These are phyloP conservation scores for Eragrostis tef DNA, from an alignment of 202 grass and related monocot species.

Conservation along the genomic window DNA sequence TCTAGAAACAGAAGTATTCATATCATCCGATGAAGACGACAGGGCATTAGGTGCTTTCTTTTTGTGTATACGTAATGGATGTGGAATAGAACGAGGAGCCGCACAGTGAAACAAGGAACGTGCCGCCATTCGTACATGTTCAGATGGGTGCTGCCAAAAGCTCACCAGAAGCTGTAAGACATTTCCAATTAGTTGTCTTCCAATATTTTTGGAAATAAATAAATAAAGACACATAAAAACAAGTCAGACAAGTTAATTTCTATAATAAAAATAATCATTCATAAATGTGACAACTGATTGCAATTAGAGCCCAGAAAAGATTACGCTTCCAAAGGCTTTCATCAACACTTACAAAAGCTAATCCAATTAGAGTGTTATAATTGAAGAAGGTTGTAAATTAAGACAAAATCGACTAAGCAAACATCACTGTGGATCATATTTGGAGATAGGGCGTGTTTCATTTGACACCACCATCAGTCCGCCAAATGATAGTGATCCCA, in stretches of 20 bases:
- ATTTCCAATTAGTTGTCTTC: conserved; percentile 15
- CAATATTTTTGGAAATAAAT: conserved; percentile 15
- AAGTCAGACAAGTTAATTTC: conserved; percentile 7
- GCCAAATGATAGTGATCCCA: not conserved
- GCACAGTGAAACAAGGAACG: conserved; percentile 96
- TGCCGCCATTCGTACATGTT: conserved; percentile 97
- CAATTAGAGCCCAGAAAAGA: not conserved
- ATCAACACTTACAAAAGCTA: not conserved
- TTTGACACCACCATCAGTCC: no score
- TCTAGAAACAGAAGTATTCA: conserved; percentile 44
- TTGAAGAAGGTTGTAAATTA: not conserved
- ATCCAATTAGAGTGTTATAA: not conserved
- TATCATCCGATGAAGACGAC: conserved; percentile 48
- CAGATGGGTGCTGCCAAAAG: conserved; percentile 94
- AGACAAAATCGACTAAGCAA: conserved; percentile 11
- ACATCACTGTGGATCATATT: conserved; percentile 3
- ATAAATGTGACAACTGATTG: conserved; percentile 7
- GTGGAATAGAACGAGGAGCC: conserved; percentile 82
- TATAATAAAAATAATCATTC: not conserved
- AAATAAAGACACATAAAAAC: conserved; percentile 32
- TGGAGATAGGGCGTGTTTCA: not conserved
- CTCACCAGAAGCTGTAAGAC: conserved; percentile 88
- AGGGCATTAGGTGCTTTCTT: conserved; percentile 48
- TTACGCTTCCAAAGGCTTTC: conserved; percentile 8
- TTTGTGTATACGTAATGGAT: conserved; percentile 66